A percentile compares a stretch with the other conserved stretches of the same genome.
Conservation (phyloP, 73 alveolate genomes). For the Paramecium sexaurelia region DNA sequence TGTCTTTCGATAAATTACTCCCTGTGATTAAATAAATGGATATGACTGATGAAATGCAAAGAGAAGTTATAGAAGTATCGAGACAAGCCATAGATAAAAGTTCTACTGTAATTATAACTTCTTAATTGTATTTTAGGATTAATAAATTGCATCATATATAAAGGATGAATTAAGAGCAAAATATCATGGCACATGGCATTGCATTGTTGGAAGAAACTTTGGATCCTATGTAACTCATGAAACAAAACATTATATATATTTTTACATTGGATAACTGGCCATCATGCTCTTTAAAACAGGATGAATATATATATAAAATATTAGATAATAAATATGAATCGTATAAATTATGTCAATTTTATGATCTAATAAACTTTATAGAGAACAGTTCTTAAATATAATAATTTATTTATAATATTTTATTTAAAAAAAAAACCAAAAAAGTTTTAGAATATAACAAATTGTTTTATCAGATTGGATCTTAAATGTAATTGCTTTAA, state of each 20-base stretch:
- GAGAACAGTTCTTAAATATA: not conserved
- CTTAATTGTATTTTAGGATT: not conserved
- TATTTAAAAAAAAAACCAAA: not conserved
- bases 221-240: slow-evolving; percentile 94
- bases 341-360: not conserved
- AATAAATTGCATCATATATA: slow-evolving; percentile 62
- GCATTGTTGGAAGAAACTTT: slow-evolving; percentile 97
- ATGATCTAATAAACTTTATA: not conserved
- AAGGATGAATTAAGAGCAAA: slow-evolving; percentile 68
- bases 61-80: slow-evolving; percentile 66
- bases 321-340: not conserved
- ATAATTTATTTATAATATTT: not conserved
- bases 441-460: not conserved
- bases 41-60: slow-evolving; percentile 69
- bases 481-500: not conserved
- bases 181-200: slow-evolving; percentile 91
- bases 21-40: slow-evolving; percentile 63
- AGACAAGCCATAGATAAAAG: slow-evolving; percentile 57
- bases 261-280: slow-evolving; percentile 97
- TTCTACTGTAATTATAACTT: slow-evolving; percentile 7
- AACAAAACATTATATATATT: slow-evolving; percentile 94
- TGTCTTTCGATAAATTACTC: slow-evolving; percentile 53
- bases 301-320: slow-evolving; percentile 38
- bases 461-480: not conserved
- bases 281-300: slow-evolving; percentile 91